Conservation (phyloP, 768 basidiomycete species). For the Leccinum variicolor region DNA sequence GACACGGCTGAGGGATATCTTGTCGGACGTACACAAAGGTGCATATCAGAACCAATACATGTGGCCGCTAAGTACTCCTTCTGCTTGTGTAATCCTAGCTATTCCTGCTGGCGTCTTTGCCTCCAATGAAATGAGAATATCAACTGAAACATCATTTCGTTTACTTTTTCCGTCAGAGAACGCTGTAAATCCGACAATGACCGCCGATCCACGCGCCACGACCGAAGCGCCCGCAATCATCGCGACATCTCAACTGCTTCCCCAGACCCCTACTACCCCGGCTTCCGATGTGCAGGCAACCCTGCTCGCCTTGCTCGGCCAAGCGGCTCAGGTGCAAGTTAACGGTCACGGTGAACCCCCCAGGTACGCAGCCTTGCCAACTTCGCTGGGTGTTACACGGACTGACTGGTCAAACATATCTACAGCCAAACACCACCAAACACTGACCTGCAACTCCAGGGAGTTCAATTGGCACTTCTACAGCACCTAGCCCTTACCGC, state of each 20-base stretch:
- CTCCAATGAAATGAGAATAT: conserved; percentile 52
- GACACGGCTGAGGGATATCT: conserved; percentile 64
- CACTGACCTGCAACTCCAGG: conserved; percentile 43
- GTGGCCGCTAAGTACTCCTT: conserved; percentile 82
- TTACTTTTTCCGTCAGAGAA: conserved; percentile 58
- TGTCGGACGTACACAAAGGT: conserved; percentile 78
- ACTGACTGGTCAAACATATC: conserved; percentile 4
- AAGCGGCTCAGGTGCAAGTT: conserved; percentile 56
- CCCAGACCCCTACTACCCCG: conserved; percentile 25
- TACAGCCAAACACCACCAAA: conserved; percentile 65
- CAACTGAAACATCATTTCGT: conserved; percentile 59
- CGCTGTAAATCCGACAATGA: conserved; percentile 36
- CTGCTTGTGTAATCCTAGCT: conserved; percentile 65
- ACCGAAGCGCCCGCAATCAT: conserved; percentile 28
- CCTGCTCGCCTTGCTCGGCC: conserved; percentile 64
- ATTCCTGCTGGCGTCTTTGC: conserved; percentile 40
- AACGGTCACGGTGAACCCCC: conserved; percentile 25
- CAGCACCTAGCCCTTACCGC: conserved; percentile 74
- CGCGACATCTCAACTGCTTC: conserved; percentile 25
- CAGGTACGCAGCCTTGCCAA: conserved; percentile 34
- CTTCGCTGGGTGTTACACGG: neutral
- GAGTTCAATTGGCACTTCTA: conserved; percentile 64
- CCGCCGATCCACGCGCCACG: conserved; percentile 39
- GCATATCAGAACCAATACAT: conserved; percentile 65
- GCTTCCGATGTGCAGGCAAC: conserved; percentile 52